Percentiles rank a stretch among this genome's conserved stretches.
phyloP scores from a whole-genome alignment of 2,329 filamentous ascomycete genomes.

The Plenodomus lindquistii region DNA sequence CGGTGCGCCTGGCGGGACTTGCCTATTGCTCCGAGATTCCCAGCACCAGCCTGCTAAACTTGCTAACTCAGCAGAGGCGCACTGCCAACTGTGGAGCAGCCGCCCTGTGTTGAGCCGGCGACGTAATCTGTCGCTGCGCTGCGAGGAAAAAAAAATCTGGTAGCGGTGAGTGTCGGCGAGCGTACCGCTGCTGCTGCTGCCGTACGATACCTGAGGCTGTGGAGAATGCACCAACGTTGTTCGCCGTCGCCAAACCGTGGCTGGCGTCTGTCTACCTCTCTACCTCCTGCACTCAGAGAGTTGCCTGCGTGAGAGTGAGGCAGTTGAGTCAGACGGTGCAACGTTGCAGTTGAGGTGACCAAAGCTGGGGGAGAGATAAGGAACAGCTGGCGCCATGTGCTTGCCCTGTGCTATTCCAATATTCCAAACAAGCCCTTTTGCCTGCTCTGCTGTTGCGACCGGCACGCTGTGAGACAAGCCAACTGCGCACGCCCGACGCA shows the following conservation, averaged over 20 bases:
- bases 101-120: constrained; percentile 14
- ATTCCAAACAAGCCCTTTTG: constrained; percentile 1
- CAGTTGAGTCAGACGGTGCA: constrained; percentile 15
- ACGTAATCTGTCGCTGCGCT: constrained; percentile 15
- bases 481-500: constrained; percentile 11
- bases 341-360: constrained; percentile 9
- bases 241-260: too few species aligned
- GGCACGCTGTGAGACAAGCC: constrained; percentile 11
- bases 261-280: too few species aligned
- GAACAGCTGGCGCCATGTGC: background rate
- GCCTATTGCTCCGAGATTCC: constrained; percentile 3
- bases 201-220: constrained; percentile 15
- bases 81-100: constrained; percentile 23
- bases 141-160: constrained; percentile 15
- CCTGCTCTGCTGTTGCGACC: constrained; percentile 7
- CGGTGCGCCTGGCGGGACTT: constrained; percentile 17
- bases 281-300: background rate
- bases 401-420: constrained; percentile 3
- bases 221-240: constrained; percentile 10
- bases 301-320: constrained; percentile 18
- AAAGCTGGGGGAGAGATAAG: constrained; percentile 6
- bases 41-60: too few species aligned
- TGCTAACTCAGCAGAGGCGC: constrained; percentile 9
- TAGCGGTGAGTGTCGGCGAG: constrained; percentile 30
- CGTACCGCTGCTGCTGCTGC: constrained; percentile 1